Evolutionary conservation across 73 alveolate genomes (phyloP).

Genomic region (Tetrahymena malaccensis): DNA sequence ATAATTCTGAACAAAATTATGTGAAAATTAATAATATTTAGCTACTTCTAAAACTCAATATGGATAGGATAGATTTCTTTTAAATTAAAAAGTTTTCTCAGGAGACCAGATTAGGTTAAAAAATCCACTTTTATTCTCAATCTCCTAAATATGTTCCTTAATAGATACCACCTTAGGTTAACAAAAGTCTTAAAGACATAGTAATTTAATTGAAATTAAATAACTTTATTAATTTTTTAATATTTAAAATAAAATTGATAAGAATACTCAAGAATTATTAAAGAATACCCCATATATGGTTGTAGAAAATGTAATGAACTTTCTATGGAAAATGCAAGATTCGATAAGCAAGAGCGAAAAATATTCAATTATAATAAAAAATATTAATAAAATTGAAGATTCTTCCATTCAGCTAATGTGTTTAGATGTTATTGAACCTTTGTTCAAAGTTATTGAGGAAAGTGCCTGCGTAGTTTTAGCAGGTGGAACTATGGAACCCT

Average conservation of each 20-base stretch:
- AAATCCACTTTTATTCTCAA: constrained; percentile 21
- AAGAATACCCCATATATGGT: constrained; percentile 46
- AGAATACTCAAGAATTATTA: constrained; percentile 34
- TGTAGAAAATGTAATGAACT: constrained; percentile 17
- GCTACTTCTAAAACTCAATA: constrained; percentile 23
- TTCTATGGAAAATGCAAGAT: constrained; percentile 15
- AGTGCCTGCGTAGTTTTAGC: constrained; percentile 55
- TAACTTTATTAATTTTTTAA: neutral
- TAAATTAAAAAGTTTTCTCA: constrained; percentile 19
- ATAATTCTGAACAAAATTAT: neutral
- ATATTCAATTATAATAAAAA: constrained; percentile 37
- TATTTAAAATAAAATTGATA: too few species aligned
- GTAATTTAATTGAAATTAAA: neutral
- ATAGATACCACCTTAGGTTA: neutral
- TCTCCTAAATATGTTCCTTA: neutral
- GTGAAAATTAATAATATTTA: constrained; percentile 14
- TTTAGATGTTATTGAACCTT: constrained; percentile 53
- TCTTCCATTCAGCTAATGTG: constrained; percentile 42
- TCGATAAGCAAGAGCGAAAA: neutral
- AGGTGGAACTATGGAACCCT: constrained; percentile 91
- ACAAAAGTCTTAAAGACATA: neutral
- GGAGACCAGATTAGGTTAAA: constrained; percentile 25
- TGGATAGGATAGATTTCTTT: constrained; percentile 21
- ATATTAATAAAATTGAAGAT: neutral
- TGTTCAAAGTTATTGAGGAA: constrained; percentile 47